A percentile compares a stretch with the other conserved stretches of the same genome.
These are phyloP conservation scores for Lachnellula arida DNA, from an alignment of 2,329 filamentous ascomycete genomes.

Conservation along the genomic window DNA sequence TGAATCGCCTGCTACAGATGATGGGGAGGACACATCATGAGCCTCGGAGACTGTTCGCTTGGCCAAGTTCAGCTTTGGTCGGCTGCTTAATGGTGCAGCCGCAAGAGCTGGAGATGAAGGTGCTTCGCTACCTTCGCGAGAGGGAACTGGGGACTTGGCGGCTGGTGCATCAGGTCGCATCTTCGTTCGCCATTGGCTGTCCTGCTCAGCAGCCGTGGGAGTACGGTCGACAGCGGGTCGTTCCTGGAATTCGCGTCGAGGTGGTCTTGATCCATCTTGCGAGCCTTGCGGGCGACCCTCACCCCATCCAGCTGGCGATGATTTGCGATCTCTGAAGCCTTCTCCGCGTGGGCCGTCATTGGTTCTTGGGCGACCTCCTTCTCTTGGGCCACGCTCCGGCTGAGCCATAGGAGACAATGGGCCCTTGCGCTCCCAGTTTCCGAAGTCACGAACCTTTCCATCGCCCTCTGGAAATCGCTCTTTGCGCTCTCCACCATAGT, in stretches of 20 bases:
- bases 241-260: constrained; percentile 71
- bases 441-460: constrained; percentile 73
- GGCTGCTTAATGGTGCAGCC: constrained; percentile 53
- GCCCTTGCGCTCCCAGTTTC: constrained; percentile 93
- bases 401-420: constrained; percentile 70
- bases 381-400: constrained; percentile 49
- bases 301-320: constrained; percentile 73
- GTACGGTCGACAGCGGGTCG: constrained; percentile 62
- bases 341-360: constrained; percentile 57
- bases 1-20: constrained; percentile 54
- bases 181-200: constrained; percentile 85
- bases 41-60: constrained; percentile 88
- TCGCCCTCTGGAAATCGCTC: constrained; percentile 65
- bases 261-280: constrained; percentile 74
- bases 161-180: constrained; percentile 73
- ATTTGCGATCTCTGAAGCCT: constrained; percentile 55
- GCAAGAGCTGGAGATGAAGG: constrained; percentile 64
- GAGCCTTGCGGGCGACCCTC: constrained; percentile 53
- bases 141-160: constrained; percentile 58
- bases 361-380: constrained; percentile 53
- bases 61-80: constrained; percentile 80
- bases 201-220: constrained; percentile 84
- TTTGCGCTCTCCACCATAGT: constrained; percentile 60
- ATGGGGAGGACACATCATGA: constrained; percentile 45
- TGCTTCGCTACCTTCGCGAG: constrained; percentile 70